Conservation (phyloP, 2,329 filamentous ascomycete species). For the Sclerotinia spermophila region DNA sequence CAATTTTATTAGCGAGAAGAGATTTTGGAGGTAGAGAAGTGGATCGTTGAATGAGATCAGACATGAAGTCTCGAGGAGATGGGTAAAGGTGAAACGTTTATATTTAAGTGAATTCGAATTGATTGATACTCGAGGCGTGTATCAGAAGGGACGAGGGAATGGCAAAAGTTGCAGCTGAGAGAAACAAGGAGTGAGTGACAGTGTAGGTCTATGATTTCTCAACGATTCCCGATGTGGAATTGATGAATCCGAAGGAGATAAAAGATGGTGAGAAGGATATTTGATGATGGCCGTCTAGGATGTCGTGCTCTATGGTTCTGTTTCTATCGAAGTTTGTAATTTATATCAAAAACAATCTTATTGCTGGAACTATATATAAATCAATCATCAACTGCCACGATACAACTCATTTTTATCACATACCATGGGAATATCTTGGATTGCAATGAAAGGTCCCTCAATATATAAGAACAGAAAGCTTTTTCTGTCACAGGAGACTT, state of each 20-base stretch:
- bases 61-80: constrained; percentile 13
- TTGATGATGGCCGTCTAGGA: background rate
- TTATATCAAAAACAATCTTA: background rate
- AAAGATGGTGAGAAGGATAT: background rate
- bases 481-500: background rate
- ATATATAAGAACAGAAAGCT: background rate
- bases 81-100: constrained; percentile 6
- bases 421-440: background rate
- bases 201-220: background rate
- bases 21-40: constrained; percentile 19
- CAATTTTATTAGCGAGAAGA: constrained; percentile 20
- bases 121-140: background rate
- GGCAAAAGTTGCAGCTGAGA: background rate
- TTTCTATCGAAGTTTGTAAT: background rate
- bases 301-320: background rate
- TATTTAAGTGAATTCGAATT: constrained; percentile 7
- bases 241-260: background rate
- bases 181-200: background rate
- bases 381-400: background rate
- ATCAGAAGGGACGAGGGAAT: background rate
- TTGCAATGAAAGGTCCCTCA: background rate
- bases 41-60: constrained; percentile 21
- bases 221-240: background rate
- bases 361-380: background rate
- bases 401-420: background rate